Evolutionary conservation across 345 rosid species (phyloP).

Genomic region (Zanthoxylum bungeanum): DNA sequence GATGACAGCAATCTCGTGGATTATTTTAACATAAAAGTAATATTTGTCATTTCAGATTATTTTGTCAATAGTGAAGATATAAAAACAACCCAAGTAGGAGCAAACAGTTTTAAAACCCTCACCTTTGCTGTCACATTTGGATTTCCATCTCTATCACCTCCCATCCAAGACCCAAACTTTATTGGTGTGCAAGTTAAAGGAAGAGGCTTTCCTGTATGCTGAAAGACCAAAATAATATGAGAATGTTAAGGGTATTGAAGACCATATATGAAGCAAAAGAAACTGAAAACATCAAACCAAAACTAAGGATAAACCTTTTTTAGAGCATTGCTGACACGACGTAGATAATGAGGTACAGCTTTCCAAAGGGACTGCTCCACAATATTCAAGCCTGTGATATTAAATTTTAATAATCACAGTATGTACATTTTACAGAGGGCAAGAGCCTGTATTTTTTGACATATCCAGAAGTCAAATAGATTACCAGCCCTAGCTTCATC

Average conservation of each 20-base stretch:
- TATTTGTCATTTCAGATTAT: neutral
- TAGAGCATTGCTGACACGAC: constrained; percentile 86
- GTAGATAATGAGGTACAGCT: constrained; percentile 86
- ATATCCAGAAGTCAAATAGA: constrained; percentile 7
- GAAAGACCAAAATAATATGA: constrained; percentile 7
- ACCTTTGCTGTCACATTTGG: constrained; percentile 94
- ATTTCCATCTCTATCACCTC: constrained; percentile 98
- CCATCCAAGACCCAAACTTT: constrained; percentile 97
- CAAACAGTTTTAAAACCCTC: constrained; percentile 12
- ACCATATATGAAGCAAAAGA: constrained; percentile 1
- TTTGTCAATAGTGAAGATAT: neutral
- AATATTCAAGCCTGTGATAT: constrained; percentile 70
- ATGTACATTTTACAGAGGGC: neutral
- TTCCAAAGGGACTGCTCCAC: constrained; percentile 99
- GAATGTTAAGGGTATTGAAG: constrained; percentile 10
- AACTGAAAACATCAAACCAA: constrained; percentile 8
- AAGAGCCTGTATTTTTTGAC: constrained; percentile 8
- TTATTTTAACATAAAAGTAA: neutral
- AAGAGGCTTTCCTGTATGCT: constrained; percentile 85
- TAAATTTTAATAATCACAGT: neutral
- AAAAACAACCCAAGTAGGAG: neutral
- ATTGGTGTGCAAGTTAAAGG: constrained; percentile 91
- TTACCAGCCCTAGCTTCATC: constrained; percentile 96
- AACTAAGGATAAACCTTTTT: constrained; percentile 55
- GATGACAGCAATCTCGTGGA: neutral